A percentile compares a stretch with the other conserved stretches of the same genome.
Evolutionary conservation across 352 stramenopile species (phyloP).

Genomic region (Globisporangium megalacanthum): DNA sequence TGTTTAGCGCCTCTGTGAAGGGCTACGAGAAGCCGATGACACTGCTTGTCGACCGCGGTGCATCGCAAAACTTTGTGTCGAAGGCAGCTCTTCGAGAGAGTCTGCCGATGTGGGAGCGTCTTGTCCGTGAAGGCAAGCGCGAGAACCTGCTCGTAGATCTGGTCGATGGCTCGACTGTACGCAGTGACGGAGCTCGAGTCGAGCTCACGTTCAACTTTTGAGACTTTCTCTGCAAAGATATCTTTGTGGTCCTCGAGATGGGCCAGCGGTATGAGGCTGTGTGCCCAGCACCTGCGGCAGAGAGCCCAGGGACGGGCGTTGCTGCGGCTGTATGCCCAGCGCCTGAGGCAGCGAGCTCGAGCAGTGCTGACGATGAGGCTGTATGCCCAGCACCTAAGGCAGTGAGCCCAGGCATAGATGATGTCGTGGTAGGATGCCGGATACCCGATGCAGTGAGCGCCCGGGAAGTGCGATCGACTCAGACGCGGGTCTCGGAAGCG

Average conservation of each 20-base stretch:
- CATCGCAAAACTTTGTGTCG: slow-evolving; percentile 5
- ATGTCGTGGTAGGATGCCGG: too few relatives aligned
- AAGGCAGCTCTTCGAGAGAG: neutral
- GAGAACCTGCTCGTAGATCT: neutral
- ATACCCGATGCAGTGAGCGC: too few relatives aligned
- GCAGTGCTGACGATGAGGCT: too few relatives aligned
- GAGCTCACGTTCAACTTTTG: slow-evolving; percentile 5
- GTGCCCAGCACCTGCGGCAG: too few relatives aligned
- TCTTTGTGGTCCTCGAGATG: slow-evolving; percentile 2
- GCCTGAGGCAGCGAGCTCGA: too few relatives aligned
- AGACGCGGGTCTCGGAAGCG: too few relatives aligned
- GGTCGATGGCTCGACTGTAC: neutral
- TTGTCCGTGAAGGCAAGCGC: neutral
- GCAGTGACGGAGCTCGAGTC: neutral
- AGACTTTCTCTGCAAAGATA: slow-evolving; percentile 7
- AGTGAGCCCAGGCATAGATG: too few relatives aligned
- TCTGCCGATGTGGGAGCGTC: neutral
- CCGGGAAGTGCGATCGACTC: too few relatives aligned
- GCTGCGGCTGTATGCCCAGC: too few relatives aligned
- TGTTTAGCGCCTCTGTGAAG: slow-evolving; percentile 5
- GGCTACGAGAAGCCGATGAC: neutral
- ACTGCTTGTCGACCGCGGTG: slow-evolving; percentile 1
- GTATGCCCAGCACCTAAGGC: too few relatives aligned
- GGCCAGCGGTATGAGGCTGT: neutral
- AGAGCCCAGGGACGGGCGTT: too few relatives aligned